A percentile compares a stretch with the other conserved stretches of the same genome.
phyloP scores from a whole-genome alignment of 176 grass and related monocot species.

The Phragmites australis region DNA sequence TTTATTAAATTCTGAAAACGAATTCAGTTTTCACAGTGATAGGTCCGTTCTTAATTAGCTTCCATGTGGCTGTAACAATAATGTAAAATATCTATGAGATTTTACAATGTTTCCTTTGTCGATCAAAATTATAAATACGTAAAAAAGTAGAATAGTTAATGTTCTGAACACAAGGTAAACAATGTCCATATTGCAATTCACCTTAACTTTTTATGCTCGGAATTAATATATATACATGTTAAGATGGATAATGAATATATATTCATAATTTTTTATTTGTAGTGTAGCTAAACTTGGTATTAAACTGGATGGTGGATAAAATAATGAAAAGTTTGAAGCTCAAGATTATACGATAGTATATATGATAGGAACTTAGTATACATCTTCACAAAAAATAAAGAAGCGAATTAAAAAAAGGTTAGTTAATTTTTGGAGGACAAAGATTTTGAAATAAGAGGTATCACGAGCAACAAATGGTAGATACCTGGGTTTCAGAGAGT shows the following conservation, averaged over 20 bases:
- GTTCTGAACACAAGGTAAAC: background rate
- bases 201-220: background rate
- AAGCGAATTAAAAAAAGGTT: background rate
- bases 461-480: background rate
- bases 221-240: background rate
- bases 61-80: background rate
- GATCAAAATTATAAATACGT: background rate
- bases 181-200: background rate
- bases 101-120: background rate
- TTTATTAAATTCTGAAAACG: background rate
- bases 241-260: background rate
- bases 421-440: background rate
- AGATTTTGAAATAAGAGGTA: background rate
- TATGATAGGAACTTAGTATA: background rate
- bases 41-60: background rate
- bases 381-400: background rate
- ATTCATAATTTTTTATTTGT: background rate
- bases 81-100: background rate
- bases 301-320: background rate
- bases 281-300: background rate
- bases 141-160: background rate
- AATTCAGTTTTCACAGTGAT: background rate
- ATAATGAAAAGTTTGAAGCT: background rate
- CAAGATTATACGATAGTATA: too few relatives aligned
- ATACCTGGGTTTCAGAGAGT: constrained; percentile 80